Conservation (phyloP, 1,284 basidiomycete genomes). For the Ganoderma meredithae region DNA sequence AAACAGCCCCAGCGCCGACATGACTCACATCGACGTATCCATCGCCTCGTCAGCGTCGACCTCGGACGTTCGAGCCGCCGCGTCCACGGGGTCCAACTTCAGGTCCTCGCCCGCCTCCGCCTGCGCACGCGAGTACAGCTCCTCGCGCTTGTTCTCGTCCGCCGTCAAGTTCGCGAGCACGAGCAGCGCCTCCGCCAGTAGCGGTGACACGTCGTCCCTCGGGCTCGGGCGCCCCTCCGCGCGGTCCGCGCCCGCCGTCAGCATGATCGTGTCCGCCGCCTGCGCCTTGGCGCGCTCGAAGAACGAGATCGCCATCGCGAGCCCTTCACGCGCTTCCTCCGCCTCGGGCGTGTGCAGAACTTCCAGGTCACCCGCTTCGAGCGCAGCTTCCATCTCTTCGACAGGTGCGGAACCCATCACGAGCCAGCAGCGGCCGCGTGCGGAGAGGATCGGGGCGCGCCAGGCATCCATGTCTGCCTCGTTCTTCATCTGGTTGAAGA, state of each 20-base stretch:
- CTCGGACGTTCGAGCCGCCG: neutral
- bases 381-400: constrained; percentile 57
- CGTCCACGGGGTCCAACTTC: constrained; percentile 28
- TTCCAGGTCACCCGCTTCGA: constrained; percentile 51
- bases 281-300: constrained; percentile 58
- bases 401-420: constrained; percentile 59
- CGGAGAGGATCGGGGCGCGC: constrained; percentile 52
- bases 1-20: neutral
- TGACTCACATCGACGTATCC: constrained; percentile 6
- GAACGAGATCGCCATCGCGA: constrained; percentile 55
- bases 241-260: constrained; percentile 8
- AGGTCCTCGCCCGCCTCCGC: constrained; percentile 52
- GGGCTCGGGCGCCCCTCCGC: neutral
- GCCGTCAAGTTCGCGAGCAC: constrained; percentile 63
- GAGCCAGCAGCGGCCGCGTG: constrained; percentile 62
- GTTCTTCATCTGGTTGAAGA: constrained; percentile 69
- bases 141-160: constrained; percentile 56
- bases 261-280: constrained; percentile 28
- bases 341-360: constrained; percentile 55
- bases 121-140: constrained; percentile 56
- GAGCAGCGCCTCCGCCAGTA: constrained; percentile 61
- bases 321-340: constrained; percentile 56
- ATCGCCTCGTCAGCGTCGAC: neutral
- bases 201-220: constrained; percentile 29
- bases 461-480: constrained; percentile 57